phyloP scores from a whole-genome alignment of 139 green algal genomes.

The Dunaliella sp. region DNA sequence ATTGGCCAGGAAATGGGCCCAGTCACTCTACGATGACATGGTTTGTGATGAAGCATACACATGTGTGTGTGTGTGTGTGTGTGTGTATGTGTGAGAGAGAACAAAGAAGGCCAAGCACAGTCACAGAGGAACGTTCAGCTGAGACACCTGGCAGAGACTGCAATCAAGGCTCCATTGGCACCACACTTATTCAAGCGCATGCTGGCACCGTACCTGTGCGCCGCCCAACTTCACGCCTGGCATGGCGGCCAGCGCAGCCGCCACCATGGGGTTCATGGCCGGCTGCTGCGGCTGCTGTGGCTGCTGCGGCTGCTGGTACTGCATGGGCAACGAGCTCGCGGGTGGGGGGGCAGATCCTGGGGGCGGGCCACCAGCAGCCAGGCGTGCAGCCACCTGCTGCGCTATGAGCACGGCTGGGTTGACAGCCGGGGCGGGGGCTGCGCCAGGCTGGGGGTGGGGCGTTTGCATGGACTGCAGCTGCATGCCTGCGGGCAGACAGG shows the following conservation, averaged over 20 bases:
- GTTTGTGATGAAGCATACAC: no score
- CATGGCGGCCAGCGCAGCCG: not conserved
- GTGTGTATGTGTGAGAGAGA: no score
- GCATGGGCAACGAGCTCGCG: not conserved
- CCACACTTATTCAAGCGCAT: no score
- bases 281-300: not conserved
- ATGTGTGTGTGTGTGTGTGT: no score
- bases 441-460: not conserved
- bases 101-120: no score
- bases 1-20: no score
- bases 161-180: no score
- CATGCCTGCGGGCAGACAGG: not conserved
- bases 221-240: not conserved
- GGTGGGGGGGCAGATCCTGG: not conserved
- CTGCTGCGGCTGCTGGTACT: not conserved
- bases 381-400: slow-evolving; percentile 45
- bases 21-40: no score
- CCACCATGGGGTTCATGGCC: slow-evolving; percentile 8
- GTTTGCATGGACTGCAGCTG: not conserved
- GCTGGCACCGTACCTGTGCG: no score
- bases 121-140: no score
- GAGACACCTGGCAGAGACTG: no score
- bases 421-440: not conserved
- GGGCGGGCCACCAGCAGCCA: slow-evolving; percentile 22
- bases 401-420: slow-evolving; percentile 50